Percentiles rank a stretch among this genome's conserved stretches.
phyloP scores from a whole-genome alignment of 345 rosid species.

The Pseudoturritis turrita region DNA sequence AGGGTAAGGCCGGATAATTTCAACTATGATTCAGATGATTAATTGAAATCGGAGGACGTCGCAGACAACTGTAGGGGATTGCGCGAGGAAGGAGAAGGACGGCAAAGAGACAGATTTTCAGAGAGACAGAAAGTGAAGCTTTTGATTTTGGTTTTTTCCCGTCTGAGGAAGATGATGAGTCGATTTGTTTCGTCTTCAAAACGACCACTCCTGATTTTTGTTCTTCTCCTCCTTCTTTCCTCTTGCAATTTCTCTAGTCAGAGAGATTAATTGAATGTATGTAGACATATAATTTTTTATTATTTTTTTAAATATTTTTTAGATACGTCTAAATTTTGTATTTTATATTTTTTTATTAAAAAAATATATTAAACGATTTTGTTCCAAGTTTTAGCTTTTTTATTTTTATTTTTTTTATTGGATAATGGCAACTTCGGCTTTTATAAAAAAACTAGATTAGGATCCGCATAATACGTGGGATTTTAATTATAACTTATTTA shows the following conservation, averaged over 20 bases:
- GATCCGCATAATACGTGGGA: no score
- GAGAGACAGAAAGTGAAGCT: slow-evolving; percentile 9
- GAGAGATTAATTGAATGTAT: not conserved
- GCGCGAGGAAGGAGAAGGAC: not conserved
- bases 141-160: not conserved
- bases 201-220: slow-evolving; percentile 14
- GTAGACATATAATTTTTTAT: not conserved
- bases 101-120: not conserved
- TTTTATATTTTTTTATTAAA: no score
- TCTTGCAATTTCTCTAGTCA: not conserved
- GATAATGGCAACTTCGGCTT: not conserved
- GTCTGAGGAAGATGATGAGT: slow-evolving; percentile 20
- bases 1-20: not conserved
- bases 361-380: not conserved
- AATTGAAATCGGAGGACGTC: slow-evolving; percentile 20
- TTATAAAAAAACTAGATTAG: no score
- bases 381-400: not conserved
- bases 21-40: slow-evolving; percentile 12
- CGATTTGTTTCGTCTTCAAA: slow-evolving; percentile 19
- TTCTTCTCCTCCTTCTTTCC: not conserved
- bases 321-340: not conserved
- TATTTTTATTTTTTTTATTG: not conserved
- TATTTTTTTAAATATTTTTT: not conserved
- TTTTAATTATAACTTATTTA: no score
- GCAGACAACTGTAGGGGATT: slow-evolving; percentile 5